A percentile compares a stretch with the other conserved stretches of the same genome.
Conservation (phyloP, 1,139 yeast species). For the Saccharomyces hybrid region DNA sequence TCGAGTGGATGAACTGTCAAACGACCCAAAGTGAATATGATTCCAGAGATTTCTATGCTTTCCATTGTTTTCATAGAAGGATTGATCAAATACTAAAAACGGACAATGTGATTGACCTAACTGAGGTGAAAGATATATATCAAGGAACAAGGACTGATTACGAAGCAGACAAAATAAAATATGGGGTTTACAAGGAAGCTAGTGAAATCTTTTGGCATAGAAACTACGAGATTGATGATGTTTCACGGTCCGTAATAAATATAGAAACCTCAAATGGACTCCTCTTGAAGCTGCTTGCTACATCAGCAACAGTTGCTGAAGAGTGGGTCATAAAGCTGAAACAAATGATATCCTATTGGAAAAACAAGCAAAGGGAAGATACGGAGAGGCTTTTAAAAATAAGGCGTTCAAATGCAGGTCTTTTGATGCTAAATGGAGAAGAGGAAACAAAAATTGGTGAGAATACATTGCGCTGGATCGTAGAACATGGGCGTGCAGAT, state of each 20-base stretch:
- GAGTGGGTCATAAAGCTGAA: constrained; percentile 55
- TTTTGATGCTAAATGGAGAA: constrained; percentile 46
- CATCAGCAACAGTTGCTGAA: constrained; percentile 41
- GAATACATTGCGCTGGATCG: constrained; percentile 47
- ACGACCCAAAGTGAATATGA: constrained; percentile 37
- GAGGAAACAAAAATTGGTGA: constrained; percentile 51
- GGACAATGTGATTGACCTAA: constrained; percentile 53
- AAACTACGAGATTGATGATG: constrained; percentile 8
- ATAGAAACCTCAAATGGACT: constrained; percentile 39
- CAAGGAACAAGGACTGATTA: constrained; percentile 31
- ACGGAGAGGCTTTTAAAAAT: constrained; percentile 33
- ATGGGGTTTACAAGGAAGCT: constrained; percentile 31
- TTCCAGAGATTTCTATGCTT: constrained; percentile 47
- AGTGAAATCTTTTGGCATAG: constrained; percentile 40
- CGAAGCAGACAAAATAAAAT: constrained; percentile 10
- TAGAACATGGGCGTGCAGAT: constrained; percentile 46
- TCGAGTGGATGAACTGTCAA: constrained; percentile 50
- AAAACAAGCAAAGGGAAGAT: constrained; percentile 38
- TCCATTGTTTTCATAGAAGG: constrained; percentile 57
- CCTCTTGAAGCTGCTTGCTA: constrained; percentile 50
- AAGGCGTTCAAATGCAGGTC: constrained; percentile 41
- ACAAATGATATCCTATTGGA: constrained; percentile 54
- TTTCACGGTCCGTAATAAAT: constrained; percentile 15
- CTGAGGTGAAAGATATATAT: constrained; percentile 34
- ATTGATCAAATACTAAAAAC: constrained; percentile 50